Base-by-base conservation (phyloP, 306 rosid species). In the Spatholobus suberectus region DNA sequence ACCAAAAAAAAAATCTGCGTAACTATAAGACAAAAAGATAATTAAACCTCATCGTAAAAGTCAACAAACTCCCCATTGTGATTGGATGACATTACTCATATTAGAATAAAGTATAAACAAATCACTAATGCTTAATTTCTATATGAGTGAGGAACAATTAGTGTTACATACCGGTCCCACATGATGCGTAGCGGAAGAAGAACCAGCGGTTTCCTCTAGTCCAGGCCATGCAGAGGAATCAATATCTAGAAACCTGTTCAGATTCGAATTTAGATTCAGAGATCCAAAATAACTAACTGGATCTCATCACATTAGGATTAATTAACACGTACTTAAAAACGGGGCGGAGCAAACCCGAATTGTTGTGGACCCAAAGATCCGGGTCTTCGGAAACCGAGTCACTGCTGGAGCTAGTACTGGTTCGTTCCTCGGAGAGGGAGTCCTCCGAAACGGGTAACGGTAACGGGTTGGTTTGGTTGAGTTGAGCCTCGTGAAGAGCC, bases 171-270 rank as follows among this genome's bases (percentile, higher is more conserved):
- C 98, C 0, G 97, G 93, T 87, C 97, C 98, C 72, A 95, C 94
- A 24, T 92, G 97, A 88, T 81, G 88, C 34, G 81, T 75, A 80
- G 95, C 91, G 20, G 86, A 54, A 79, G 92, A 26, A 67, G 90
- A 75, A 35, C 94, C 97, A 62, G 97, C 91, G 6, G 97, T 93
- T 90, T 95, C 97, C 85, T 90, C 94, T 67, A 95, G 89, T 32
- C 95, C 98, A 63, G 89, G 59, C 97, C 98, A 95, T 23, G 98
- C 97, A 11, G 72, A 77, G 37, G 95, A 81, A 74, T 90, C 93
- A 79, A 95, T 93, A 74, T 86, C 91, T 37, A 93, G 86, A 85
- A 90, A 89, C 89, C 98, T 95, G 82, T 49, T 37, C 34, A 46
- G 37, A 52, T 43, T 43, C 14, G 35, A 18, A 18, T 49, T 49